Evolutionary conservation across 106 monocot species (phyloP), one percentile per base, ranked within the genome.

Genomic region (Platanthera guangdongensis): DNA sequence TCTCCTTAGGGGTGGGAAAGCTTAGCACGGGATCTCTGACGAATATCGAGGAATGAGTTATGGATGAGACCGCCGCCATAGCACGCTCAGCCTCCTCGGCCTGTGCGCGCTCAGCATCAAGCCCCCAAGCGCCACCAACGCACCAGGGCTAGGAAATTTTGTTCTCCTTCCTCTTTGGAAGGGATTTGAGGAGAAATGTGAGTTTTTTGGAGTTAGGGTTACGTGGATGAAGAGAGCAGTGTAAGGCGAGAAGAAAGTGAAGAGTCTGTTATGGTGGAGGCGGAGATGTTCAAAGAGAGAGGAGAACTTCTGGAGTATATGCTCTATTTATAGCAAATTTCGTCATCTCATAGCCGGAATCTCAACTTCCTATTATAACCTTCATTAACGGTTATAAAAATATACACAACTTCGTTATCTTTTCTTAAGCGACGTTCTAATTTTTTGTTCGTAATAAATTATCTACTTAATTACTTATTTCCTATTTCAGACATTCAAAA

Each of bases 1-100:
- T 85, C 63, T 88, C 91, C 52, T 78, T 82, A 49, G 84, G 84
- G 75, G 78, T 87, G 10, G 88, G 84, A 74, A 91, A 91, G 78
- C 70, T 57, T 50, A 79, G 74, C 18, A 80, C 63, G 4, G 72
- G 76, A 7, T 67, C 50, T 47, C 57, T 52, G 60, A 22, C 18
- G 11, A 60, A n/a, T 14, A 60, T 39, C 2, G 9, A 22, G 63
- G 15, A n/a, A 1, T 4, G 4, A 3, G 45, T 6, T 6, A 48
- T 13, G 18, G 15, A 46, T 13, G 70, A 60, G n/a, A 47, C 51
- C 10, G 22, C 50, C 15, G 73, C 9, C 30, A 57, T 82, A 6
- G 57, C 75, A 45, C 18, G 81, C 57, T 78, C 87, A 49, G 53
- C 78, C 53, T 85, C 85, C 73, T 87, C 88, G 4, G 78, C 86